Evolutionary conservation across 352 stramenopile species (phyloP), one percentile per base, ranked within the genome.

Genomic region (Globisporangium nagaii): DNA sequence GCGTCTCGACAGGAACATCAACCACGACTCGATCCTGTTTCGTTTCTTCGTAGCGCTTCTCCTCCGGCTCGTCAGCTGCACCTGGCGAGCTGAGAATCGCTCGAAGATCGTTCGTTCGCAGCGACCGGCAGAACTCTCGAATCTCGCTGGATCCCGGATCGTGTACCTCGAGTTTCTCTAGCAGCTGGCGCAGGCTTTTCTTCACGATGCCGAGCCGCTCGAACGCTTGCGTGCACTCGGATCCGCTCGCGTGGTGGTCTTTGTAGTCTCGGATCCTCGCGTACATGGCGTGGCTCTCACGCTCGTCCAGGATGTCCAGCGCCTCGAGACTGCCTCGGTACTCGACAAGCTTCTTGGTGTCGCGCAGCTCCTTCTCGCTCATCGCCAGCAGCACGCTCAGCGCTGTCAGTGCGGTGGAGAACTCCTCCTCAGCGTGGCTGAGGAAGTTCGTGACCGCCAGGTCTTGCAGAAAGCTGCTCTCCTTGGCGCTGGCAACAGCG

Each of bases 321-420:
- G 69, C 71, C 7, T 85, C 77, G 3, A 93, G 63, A 41, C 81
- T 91, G 28, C 59, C 52, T 24, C 73, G 75, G 56, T 89, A 93
- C 32, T 78, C 77, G 3, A 53, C 51, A 3, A 92, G 52, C 43
- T 90, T 91, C 32, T 74, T 83, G 10, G 44, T 47, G 39, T 93
- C 81, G 3, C 50, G 56, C 15, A 61, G 45, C 5, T 65, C 65
- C 25, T 79, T 82, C 28, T 92, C 81, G 19, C 81, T 81, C 68
- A 93, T 90, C 4, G 66, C 70, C 5, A 91, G 47, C 25, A 93
- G 43, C 8, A 93, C 78, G 30, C 83, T 90, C 4, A 93, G 55
- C 17, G 81, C 84, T n/a, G 84, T 91, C 25, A 82, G 22, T 0
- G 81, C 75, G 8, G 84, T 93, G 25, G 79, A 88, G 28, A 88